Percentiles rank a stretch among this genome's conserved stretches.
phyloP scores from a whole-genome alignment of 192 early-diverging fungal species.

The Coemansia sp. region DNA sequence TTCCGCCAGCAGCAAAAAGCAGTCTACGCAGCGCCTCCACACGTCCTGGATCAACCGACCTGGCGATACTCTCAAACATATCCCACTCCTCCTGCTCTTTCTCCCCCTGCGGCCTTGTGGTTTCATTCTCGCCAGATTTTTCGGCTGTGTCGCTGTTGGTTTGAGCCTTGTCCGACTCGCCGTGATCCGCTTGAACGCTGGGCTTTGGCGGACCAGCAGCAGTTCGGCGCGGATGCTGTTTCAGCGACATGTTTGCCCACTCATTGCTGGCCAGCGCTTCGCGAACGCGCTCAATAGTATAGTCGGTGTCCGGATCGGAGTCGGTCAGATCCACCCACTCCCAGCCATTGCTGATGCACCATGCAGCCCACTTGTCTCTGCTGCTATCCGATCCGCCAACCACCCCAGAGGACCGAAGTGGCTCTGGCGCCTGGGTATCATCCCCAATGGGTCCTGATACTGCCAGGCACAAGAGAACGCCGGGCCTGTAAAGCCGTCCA shows the following conservation, averaged over 20 bases:
- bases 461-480: conserved; percentile 37
- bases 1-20: conserved; percentile 9
- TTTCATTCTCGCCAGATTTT: background rate
- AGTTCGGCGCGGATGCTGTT: conserved; percentile 1
- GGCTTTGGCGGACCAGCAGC: background rate
- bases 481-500: conserved; percentile 18
- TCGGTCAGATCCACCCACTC: conserved; percentile 53
- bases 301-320: conserved; percentile 37
- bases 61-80: conserved; percentile 25
- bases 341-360: conserved; percentile 45
- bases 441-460: background rate
- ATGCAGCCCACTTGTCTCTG: conserved; percentile 35
- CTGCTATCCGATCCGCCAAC: background rate
- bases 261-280: conserved; percentile 44
- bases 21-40: conserved; percentile 19
- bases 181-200: background rate
- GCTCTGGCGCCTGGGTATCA: background rate
- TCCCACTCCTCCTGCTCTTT: conserved; percentile 37
- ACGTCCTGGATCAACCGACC: conserved; percentile 13
- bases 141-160: background rate
- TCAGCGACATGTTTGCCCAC: conserved; percentile 33
- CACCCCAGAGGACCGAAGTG: background rate
- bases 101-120: background rate
- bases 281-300: conserved; percentile 32
- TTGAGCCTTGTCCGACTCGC: background rate